A percentile compares a stretch with the other conserved stretches of the same genome.
Evolutionary conservation across 2,329 filamentous ascomycete genomes (phyloP).

Genomic region (Monilinia laxa): DNA sequence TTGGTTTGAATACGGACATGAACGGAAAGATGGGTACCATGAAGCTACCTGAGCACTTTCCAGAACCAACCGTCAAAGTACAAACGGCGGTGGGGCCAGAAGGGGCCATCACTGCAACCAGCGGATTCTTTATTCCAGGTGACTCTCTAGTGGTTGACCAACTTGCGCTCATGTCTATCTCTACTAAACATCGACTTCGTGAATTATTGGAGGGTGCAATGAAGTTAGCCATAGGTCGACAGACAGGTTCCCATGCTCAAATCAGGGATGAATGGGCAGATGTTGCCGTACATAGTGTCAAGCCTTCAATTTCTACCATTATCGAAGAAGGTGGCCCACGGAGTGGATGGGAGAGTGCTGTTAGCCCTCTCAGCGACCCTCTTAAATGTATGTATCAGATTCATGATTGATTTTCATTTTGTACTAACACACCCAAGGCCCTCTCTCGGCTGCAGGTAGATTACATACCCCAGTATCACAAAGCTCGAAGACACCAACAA

Average conservation of each 20-base stretch:
- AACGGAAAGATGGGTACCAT: constrained; percentile 52
- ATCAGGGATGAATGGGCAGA: constrained; percentile 75
- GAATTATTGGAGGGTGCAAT: constrained; percentile 76
- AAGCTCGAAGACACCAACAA: constrained; percentile 51
- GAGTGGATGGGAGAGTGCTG: constrained; percentile 49
- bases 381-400: constrained; percentile 56
- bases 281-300: constrained; percentile 57
- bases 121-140: constrained; percentile 69
- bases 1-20: constrained; percentile 55
- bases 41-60: constrained; percentile 37
- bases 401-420: constrained; percentile 31
- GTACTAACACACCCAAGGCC: constrained; percentile 37
- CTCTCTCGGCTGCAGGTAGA: constrained; percentile 41
- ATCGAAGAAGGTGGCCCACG: constrained; percentile 34
- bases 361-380: constrained; percentile 54
- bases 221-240: constrained; percentile 67
- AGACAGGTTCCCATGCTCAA: constrained; percentile 75
- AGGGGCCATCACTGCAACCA: constrained; percentile 60
- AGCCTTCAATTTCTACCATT: constrained; percentile 43
- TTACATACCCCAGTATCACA: constrained; percentile 49
- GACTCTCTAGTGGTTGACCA: constrained; percentile 79
- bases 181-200: constrained; percentile 75
- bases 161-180: constrained; percentile 77
- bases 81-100: constrained; percentile 61
- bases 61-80: constrained; percentile 47